phyloP scores from a whole-genome alignment of 208 protist species.

The Leishmania gerbilli region DNA sequence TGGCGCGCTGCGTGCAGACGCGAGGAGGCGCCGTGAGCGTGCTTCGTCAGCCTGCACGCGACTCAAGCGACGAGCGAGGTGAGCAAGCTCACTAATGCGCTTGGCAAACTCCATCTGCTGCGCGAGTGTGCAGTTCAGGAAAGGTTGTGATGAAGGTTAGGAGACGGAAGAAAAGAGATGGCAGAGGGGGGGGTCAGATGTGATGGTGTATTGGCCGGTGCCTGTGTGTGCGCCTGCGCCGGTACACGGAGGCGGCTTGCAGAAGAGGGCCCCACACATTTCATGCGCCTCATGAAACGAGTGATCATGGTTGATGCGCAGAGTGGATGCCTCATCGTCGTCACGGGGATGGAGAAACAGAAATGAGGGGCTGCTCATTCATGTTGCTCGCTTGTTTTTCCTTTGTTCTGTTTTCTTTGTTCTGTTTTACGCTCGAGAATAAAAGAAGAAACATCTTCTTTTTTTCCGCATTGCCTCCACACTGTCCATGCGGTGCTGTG shows the following conservation, averaged over 20 bases:
- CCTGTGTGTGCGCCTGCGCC: background rate
- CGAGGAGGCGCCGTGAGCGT: slow-evolving; percentile 8
- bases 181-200: background rate
- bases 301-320: background rate
- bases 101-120: slow-evolving; percentile 24
- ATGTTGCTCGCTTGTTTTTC: background rate
- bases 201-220: background rate
- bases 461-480: background rate
- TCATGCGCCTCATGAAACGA: background rate
- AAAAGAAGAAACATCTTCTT: too few species aligned
- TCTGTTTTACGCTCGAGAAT: background rate
- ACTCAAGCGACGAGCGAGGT: slow-evolving; percentile 18
- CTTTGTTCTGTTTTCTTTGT: background rate
- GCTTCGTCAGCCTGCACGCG: slow-evolving; percentile 18
- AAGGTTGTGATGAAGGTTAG: background rate
- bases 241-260: background rate
- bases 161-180: background rate
- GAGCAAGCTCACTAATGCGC: slow-evolving; percentile 24
- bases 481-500: background rate
- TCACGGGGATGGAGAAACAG: background rate
- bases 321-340: background rate
- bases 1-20: background rate
- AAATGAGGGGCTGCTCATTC: background rate
- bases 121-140: background rate
- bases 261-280: background rate